Evolutionary conservation across 2,329 filamentous ascomycete genomes (phyloP).

Genomic region (Sporothrix humicola): DNA sequence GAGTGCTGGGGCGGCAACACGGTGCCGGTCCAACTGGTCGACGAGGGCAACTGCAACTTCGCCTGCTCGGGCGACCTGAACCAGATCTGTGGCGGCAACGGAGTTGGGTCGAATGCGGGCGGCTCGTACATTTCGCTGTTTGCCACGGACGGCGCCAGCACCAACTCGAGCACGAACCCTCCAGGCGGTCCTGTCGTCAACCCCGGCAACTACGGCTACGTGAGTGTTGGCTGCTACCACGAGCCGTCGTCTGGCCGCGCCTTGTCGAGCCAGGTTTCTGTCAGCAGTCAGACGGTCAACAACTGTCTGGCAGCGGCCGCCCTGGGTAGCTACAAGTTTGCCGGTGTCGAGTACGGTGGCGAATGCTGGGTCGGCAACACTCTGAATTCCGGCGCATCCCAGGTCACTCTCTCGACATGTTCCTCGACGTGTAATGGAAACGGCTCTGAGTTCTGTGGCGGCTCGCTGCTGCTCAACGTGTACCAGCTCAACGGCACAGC

Average conservation of each 20-base stretch:
- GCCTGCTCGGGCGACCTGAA: slow-evolving; percentile 56
- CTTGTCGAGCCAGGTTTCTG: slow-evolving; percentile 36
- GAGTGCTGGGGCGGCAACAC: slow-evolving; percentile 63
- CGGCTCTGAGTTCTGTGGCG: slow-evolving; percentile 39
- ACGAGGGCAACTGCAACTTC: slow-evolving; percentile 57
- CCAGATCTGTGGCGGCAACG: slow-evolving; percentile 61
- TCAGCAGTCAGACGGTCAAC: slow-evolving; percentile 39
- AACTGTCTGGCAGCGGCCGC: slow-evolving; percentile 39
- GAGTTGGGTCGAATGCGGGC: slow-evolving; percentile 44
- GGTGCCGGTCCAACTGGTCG: slow-evolving; percentile 52
- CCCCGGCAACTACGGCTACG: slow-evolving; percentile 44
- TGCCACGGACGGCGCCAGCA: slow-evolving; percentile 44
- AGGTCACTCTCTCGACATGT: slow-evolving; percentile 41
- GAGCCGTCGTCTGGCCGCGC: slow-evolving; percentile 40
- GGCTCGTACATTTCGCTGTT: slow-evolving; percentile 57
- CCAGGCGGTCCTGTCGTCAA: slow-evolving; percentile 46
- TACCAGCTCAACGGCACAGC: slow-evolving; percentile 37
- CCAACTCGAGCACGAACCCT: slow-evolving; percentile 33
- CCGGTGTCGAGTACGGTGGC: slow-evolving; percentile 46
- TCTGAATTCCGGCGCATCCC: slow-evolving; percentile 32
- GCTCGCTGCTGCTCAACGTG: slow-evolving; percentile 35
- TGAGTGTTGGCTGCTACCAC: slow-evolving; percentile 47
- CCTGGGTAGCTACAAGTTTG: slow-evolving; percentile 39
- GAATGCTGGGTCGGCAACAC: slow-evolving; percentile 37
- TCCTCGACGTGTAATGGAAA: slow-evolving; percentile 41